phyloP scores from a whole-genome alignment of 2,329 filamentous ascomycete species.

The Sporothrix schenckii region DNA sequence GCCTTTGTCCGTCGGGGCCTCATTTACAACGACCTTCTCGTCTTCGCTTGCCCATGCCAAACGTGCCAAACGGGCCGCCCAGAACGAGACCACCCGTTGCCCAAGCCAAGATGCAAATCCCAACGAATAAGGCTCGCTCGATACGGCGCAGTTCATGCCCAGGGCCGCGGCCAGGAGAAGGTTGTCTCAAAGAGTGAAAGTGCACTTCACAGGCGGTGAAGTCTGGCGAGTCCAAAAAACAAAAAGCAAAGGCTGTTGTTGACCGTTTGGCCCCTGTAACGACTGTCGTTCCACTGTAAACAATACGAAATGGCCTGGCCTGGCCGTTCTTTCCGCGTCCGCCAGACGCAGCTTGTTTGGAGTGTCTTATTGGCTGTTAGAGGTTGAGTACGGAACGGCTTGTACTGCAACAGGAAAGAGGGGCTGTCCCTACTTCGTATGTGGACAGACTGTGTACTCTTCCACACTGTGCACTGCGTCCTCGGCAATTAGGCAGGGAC shows the following conservation, averaged over 20 bases:
- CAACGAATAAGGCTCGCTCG: neutral
- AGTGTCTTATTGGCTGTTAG: neutral
- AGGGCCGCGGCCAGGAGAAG: slow-evolving; percentile 22
- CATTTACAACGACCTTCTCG: neutral
- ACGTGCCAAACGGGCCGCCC: slow-evolving; percentile 16
- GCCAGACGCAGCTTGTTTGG: neutral
- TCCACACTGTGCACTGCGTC: neutral
- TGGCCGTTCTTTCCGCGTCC: slow-evolving; percentile 4
- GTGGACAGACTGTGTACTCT: too few species aligned
- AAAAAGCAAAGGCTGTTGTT: neutral
- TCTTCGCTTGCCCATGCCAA: neutral
- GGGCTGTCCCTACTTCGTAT: neutral
- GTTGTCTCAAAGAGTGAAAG: too few species aligned
- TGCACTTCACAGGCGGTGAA: neutral
- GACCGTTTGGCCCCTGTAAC: slow-evolving; percentile 17
- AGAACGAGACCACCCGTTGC: slow-evolving; percentile 5
- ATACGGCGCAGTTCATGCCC: slow-evolving; percentile 7
- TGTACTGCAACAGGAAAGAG: slow-evolving; percentile 25
- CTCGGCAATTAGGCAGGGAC: slow-evolving; percentile 25
- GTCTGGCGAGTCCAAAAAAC: neutral
- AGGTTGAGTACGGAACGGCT: neutral
- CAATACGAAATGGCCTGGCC: neutral
- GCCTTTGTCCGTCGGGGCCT: neutral
- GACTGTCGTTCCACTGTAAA: neutral
- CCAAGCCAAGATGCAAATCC: slow-evolving; percentile 2